Conservation (phyloP, 768 basidiomycete species). For the Suillus tomentosus region DNA sequence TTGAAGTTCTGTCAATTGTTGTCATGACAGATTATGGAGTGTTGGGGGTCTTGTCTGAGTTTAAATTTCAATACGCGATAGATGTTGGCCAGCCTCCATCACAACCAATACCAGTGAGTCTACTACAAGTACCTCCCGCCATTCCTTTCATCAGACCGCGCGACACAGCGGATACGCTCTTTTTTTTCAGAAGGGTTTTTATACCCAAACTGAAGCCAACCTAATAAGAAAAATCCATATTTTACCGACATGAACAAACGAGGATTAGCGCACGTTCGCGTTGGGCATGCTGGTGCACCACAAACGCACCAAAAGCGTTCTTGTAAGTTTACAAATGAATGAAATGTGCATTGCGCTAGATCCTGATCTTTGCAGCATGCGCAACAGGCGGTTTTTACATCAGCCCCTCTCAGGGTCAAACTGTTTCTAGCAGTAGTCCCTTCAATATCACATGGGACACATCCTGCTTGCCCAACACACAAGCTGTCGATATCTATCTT, state of each 20-base stretch:
- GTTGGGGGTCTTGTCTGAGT: slow-evolving; percentile 13
- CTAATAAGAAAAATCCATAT: slow-evolving; percentile 9
- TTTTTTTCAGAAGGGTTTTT: slow-evolving; percentile 20
- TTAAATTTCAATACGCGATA: slow-evolving; percentile 8
- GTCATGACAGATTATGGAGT: neutral
- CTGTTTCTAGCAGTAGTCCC: slow-evolving; percentile 48
- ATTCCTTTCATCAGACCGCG: slow-evolving; percentile 24
- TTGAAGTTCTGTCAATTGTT: neutral
- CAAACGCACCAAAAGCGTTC: slow-evolving; percentile 27
- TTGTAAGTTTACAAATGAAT: slow-evolving; percentile 18
- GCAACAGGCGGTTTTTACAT: slow-evolving; percentile 62
- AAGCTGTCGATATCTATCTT: slow-evolving; percentile 68
- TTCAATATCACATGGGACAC: slow-evolving; percentile 68
- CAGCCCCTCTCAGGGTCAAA: slow-evolving; percentile 49
- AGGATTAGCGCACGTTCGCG: slow-evolving; percentile 28
- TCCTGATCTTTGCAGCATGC: slow-evolving; percentile 43
- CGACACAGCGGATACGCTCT: slow-evolving; percentile 30
- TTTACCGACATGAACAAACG: slow-evolving; percentile 30
- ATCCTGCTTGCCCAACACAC: slow-evolving; percentile 48
- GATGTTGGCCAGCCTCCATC: slow-evolving; percentile 9
- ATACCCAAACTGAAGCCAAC: slow-evolving; percentile 10
- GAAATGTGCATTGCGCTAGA: slow-evolving; percentile 3
- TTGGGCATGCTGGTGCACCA: slow-evolving; percentile 26
- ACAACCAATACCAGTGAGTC: neutral
- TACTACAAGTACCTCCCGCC: slow-evolving; percentile 13